Conservation (phyloP, 176 grass and related monocot genomes). For the Miscanthus lutarioriparius region DNA sequence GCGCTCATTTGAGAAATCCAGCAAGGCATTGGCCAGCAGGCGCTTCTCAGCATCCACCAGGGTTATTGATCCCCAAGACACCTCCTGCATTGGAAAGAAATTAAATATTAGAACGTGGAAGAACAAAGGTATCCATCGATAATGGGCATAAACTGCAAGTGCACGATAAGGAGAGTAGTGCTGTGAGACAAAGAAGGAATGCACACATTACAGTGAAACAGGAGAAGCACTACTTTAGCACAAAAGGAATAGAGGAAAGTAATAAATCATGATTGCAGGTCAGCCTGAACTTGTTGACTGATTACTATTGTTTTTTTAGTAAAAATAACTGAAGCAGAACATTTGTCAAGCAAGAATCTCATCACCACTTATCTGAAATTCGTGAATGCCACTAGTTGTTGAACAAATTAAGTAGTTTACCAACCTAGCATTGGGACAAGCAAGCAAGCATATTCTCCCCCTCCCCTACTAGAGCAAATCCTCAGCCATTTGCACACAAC, state of each 20-base stretch:
- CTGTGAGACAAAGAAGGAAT: background rate
- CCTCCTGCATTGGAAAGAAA: slow-evolving; percentile 57
- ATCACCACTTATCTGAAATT: slow-evolving; percentile 17
- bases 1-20: slow-evolving; percentile 80
- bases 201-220: background rate
- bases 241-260: background rate
- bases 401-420: slow-evolving; percentile 34
- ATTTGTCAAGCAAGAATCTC: slow-evolving; percentile 28
- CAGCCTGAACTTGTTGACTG: background rate
- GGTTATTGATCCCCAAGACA: slow-evolving; percentile 86
- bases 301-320: background rate
- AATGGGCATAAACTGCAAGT: background rate
- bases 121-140: background rate
- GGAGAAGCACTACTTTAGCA: slow-evolving; percentile 8
- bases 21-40: slow-evolving; percentile 71
- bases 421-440: slow-evolving; percentile 21
- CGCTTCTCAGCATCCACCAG: slow-evolving; percentile 88
- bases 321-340: background rate
- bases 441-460: slow-evolving; percentile 36
- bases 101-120: background rate
- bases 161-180: background rate
- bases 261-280: background rate
- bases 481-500: background rate
- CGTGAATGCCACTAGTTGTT: slow-evolving; percentile 32
- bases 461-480: slow-evolving; percentile 14